Base-by-base conservation (phyloP, 805 yeast genomes). In the Yarrowia sp. region DNA sequence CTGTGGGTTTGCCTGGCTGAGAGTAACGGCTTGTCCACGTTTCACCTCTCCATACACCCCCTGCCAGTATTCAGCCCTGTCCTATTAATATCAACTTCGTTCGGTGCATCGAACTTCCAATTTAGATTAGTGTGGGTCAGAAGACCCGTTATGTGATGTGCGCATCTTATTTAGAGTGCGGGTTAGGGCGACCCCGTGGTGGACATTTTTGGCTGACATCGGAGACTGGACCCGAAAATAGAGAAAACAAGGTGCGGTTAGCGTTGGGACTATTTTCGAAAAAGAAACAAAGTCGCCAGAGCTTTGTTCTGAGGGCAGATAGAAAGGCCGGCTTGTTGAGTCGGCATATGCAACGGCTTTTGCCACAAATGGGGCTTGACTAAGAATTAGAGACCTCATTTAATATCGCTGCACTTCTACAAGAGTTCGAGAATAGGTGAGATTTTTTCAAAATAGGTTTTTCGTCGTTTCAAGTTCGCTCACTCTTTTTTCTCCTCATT, bases 51-150 rank as follows among this genome's bases (percentile, higher is more conserved):
- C 19, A 19, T 19, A 19, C 19, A 19, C 19, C 19, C 32, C 32
- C 7, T 26, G 32, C 32, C 32, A 26, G 32, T 26, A 5, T 26
- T 5, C 32, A 3, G 32, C 32, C 7, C 32, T 5, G 15, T 8
- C 32, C 26, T 12, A 16, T 16, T 35, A 16, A 16, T 15, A 15
- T 35, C 14, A 11, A 11, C 15, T 55, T 38, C 61, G 35, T 56
- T 56, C 63, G 63, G 63, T 56, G 63, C 63, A 56, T 56, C 63
- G 63, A 56, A 56, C 63, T 56, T 56, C 63, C 63, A 56, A 5
- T 56, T 56, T 56, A 56, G 48, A 56, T 56, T 56, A 26, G 48
- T 40, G 46, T 41, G 63, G 63, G 63, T 56, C 63, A 56, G 48
- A 56, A 56, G 63, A 41, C 48, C 63, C 40, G 46, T 56, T 56